Evolutionary conservation across 2,329 filamentous ascomycete genomes (phyloP), one percentile per base, ranked within the genome.

Genomic region (Aspergillus fructus): DNA sequence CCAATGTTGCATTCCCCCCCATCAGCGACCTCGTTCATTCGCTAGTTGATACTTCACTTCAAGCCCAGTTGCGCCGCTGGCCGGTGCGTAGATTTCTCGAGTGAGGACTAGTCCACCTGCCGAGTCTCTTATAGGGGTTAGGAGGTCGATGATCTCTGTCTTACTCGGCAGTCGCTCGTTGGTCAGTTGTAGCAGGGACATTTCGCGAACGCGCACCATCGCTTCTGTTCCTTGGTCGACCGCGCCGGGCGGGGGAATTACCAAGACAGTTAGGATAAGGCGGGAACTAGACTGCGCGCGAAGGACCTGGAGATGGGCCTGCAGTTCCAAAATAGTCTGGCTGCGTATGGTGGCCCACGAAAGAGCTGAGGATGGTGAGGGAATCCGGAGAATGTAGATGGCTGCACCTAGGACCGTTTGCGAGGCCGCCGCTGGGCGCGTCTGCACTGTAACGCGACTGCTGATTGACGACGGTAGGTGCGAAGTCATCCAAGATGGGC

Each of bases 181-280:
- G 24, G 49, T 8, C 17, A 52, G 27, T 27, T 52, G 49, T 2
- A 43, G 1, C 3, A 52, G 49, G 5, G 49, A 43, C 12, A 52
- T 19, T 21, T 52, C 49, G 24, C 49, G 49, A 12, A 52, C 39
- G 15, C 49, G 49, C 40, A 52, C 49, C 39, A 43, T 43, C 5
- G 49, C 23, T 21, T 52, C 49, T 4, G 40, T 34, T 17, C 15
- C 49, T 4, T 23, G 39, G 13, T 52, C 34, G 13, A 45, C 15
- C 3, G 24, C 2, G 15, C 49, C 49, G 5, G 49, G 49, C 12
- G 19, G 24, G 15, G 49, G 40, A 3, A 52, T 39, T 23, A 34
- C 49, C 1, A 52, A 23, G 3, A 17, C 49, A 9, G 49, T 43
- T 12, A 52, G 8, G 4, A 52, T 33, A 5, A 52, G 40, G 27